These are phyloP conservation scores for Rhizopus microsporus DNA, from an alignment of 371 early-diverging fungal genomes.

Conservation along the genomic window DNA sequence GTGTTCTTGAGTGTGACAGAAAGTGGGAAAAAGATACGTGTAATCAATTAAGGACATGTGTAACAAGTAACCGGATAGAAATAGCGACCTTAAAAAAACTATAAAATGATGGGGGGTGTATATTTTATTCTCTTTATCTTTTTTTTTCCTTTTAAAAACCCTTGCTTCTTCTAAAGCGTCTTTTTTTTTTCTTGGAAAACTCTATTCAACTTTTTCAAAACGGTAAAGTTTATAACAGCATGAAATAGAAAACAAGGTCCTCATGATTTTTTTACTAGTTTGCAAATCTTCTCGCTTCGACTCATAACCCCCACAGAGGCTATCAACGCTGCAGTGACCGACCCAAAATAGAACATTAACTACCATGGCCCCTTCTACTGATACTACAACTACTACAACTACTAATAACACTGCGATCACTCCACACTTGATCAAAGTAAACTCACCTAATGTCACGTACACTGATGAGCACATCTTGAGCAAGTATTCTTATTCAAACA, in stretches of 20 bases:
- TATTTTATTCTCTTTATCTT: too few species aligned
- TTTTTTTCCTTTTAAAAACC: too few species aligned
- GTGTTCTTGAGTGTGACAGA: too few species aligned
- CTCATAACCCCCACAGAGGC: constrained; percentile 91
- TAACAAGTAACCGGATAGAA: too few species aligned
- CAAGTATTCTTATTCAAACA: constrained; percentile 87
- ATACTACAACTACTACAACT: constrained; percentile 18
- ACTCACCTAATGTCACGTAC: constrained; percentile 87
- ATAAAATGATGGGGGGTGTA: too few species aligned
- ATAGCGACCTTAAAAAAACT: too few species aligned
- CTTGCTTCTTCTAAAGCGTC: too few species aligned
- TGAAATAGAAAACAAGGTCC: background rate
- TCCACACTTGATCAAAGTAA: constrained; percentile 75
- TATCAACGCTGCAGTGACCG: constrained; percentile 67
- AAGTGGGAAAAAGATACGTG: too few species aligned
- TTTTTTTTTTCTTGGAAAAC: constrained; percentile 17
- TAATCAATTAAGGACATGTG: too few species aligned
- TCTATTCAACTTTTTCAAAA: constrained; percentile 30
- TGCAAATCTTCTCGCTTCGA: constrained; percentile 80
- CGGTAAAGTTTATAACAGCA: constrained; percentile 25
- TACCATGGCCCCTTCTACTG: constrained; percentile 29
- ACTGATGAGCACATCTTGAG: constrained; percentile 78
- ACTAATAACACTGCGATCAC: constrained; percentile 35
- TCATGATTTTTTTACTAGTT: constrained; percentile 48
- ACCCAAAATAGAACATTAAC: constrained; percentile 32